Percentiles rank a stretch among this genome's conserved stretches.
Evolutionary conservation across 495 filamentous ascomycete species (phyloP).

Genomic region (Aspergillus ostianus): DNA sequence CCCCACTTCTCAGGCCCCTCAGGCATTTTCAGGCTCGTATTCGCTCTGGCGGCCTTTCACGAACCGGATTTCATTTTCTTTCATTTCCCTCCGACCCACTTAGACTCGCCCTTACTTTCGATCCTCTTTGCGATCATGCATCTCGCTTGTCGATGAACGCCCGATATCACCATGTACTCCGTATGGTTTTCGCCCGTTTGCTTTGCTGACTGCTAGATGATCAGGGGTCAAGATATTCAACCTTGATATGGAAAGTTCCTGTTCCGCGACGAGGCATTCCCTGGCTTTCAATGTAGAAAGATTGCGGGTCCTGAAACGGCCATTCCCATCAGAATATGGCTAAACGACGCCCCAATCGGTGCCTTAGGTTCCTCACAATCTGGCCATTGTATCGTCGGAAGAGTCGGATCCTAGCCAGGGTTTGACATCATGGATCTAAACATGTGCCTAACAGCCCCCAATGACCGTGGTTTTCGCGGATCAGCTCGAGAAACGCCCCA

Average conservation of each 20-base stretch:
- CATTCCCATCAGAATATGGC: neutral
- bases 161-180: neutral
- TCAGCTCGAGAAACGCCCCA: neutral
- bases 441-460: neutral
- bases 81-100: neutral
- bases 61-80: neutral
- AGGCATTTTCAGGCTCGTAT: neutral
- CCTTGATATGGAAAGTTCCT: no score
- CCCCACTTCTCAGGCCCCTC: neutral
- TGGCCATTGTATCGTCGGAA: conserved; percentile 10
- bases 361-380: neutral
- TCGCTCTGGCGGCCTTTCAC: neutral
- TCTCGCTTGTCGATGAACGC: neutral
- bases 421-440: conserved; percentile 17
- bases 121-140: neutral
- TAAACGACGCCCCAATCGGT: neutral
- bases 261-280: neutral
- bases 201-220: neutral
- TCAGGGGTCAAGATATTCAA: neutral
- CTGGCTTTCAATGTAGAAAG: neutral
- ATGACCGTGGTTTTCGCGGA: neutral
- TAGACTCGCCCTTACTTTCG: neutral
- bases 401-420: conserved; percentile 12
- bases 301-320: neutral
- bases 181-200: neutral